phyloP scores from a whole-genome alignment of 106 monocot genomes.

The Hemerocallis citrina region DNA sequence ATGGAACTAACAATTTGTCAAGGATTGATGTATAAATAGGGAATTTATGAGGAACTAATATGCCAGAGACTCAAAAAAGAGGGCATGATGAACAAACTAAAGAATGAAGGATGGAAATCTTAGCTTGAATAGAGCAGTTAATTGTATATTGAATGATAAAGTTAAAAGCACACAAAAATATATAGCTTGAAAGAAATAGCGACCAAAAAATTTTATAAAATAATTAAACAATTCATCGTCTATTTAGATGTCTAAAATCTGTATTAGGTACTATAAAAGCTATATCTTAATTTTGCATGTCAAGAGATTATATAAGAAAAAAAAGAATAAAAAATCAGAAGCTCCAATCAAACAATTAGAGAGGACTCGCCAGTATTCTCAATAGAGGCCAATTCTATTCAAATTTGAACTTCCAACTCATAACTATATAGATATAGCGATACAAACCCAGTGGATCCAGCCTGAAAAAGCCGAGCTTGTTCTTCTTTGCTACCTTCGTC shows the following conservation, averaged over 20 bases:
- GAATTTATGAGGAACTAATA: too few species aligned
- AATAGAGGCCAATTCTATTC: not conserved
- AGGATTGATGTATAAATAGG: too few species aligned
- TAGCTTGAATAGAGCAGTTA: too few species aligned
- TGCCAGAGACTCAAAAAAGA: too few species aligned
- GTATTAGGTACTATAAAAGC: not conserved
- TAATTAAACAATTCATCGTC: not conserved
- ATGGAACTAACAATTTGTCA: too few species aligned
- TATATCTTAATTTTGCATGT: not conserved
- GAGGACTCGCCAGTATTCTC: not conserved
- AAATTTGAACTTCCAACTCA: not conserved
- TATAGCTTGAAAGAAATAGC: too few species aligned
- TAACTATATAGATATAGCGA: not conserved
- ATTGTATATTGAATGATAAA: too few species aligned
- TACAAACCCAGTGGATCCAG: conserved; percentile 58
- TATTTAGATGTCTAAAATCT: not conserved
- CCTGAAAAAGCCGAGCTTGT: conserved; percentile 68
- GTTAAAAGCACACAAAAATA: too few species aligned
- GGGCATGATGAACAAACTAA: too few species aligned
- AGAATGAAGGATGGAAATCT: too few species aligned
- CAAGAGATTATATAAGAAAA: not conserved
- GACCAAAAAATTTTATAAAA: too few species aligned
- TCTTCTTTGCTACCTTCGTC: conserved; percentile 98
- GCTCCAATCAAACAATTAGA: conserved; percentile 4
- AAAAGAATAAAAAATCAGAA: not conserved